Base-by-base conservation (phyloP, 768 basidiomycete genomes). In the Grammothele lineata region DNA sequence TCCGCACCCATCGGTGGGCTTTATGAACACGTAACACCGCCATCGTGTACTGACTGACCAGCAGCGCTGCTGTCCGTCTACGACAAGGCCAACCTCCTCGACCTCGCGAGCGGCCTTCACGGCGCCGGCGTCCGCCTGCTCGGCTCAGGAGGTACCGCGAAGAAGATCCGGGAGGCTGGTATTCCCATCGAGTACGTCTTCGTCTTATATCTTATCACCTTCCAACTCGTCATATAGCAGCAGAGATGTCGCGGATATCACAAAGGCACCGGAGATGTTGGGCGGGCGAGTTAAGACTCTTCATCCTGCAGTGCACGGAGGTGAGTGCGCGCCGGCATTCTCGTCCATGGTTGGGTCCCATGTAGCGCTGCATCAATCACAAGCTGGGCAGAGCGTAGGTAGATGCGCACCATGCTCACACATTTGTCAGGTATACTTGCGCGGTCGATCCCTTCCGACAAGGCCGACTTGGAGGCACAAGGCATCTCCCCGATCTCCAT, bases 211-310 rank as follows among this genome's bases (percentile, higher is more conserved):
- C 80, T 97, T 53, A 73, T 82, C 26, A 93, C 98, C 58, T 83
- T 91, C 95, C 92, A 62, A 56, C 90, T 25, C 48, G 48, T 42
- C 44, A 18, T n/a, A 6, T 42, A 9, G 11, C 3, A 22, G 2
- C 57, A 99, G 96, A 54, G 96, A 99, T 78, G 93, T 99, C 45
- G 90, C 95, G 4, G 87, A 91, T 62, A 87, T 98, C 68, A 98
- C 96, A 40, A 95, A 94, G 60, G 93, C 93, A 0, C 95, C 96
- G 4, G 96, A 99, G 68, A 98, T 99, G 94, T 78, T 99, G 3
- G 95, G 96, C 43, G 96, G 96, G 21, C 77, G 96, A 57, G 96
- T 98, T 47, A 98, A 99, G 73, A 99, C 96, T 2, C 81, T 99
- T 9, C 96, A 99, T 61, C 96, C 96, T 37, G 93, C 88, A 11